Base-by-base conservation (phyloP, 2,329 filamentous ascomycete species). In the Fusarium equiseti region DNA sequence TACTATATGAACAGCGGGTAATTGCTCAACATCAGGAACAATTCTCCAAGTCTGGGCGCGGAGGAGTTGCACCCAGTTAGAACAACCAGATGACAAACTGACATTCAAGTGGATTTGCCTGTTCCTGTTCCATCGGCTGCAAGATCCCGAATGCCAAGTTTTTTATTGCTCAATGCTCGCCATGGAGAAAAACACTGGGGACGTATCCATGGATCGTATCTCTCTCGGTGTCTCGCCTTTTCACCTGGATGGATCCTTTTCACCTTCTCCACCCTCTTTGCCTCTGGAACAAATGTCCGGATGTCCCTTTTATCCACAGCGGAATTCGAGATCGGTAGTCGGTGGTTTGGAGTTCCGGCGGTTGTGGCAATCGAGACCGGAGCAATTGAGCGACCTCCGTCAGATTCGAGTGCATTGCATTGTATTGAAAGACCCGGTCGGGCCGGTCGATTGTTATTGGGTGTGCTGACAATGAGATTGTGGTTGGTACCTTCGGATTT, bases 101-200 rank as follows among this genome's bases (percentile, higher is more conserved):
- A 27, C 57, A 10, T 38, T 38, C 35, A 68, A 38, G 43, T 31
- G 26, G 63, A 54, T 54, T 61, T 64, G 27, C 48, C 32, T 35
- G n/a, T 50, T 55, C 62, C 58, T 55, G 50, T 40, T 38, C 50
- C n/a, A 45, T 40, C 35, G 44, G 63, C 42, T 71, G 68, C 58
- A 71, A 68, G 53, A 54, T 40, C 58, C 63, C 68, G 63, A 68
- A 48, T 71, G 68, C 68, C 68, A 71, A 68, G 63, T 44, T 48
- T 64, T 50, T 43, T 43, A 27, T 51, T 29, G 35, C 50, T 48
- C 44, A 46, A 27, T 46, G 44, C 54, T 31, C 22, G n/a, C 40
- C 29, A 29, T 22, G 24, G 24, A 40, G 22, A 40, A 42, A 63
- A 65, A 59, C 8, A 58, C 32, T 27, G 38, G 44, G 50, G 45